phyloP scores from a whole-genome alignment of 1,284 basidiomycete species.

The Malassezia brasiliensis region DNA sequence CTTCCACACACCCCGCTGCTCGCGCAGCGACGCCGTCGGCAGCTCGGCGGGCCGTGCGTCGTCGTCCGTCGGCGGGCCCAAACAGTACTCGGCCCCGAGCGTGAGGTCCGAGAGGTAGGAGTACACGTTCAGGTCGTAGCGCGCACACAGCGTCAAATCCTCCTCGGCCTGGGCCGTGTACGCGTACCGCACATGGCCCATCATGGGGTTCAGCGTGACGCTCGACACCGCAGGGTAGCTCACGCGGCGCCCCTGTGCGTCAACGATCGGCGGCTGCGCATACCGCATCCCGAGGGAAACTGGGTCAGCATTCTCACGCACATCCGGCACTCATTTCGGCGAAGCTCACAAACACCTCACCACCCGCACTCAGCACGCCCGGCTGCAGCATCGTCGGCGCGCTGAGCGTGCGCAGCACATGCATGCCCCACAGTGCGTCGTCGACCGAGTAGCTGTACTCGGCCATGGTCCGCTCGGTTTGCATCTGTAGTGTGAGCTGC shows the following conservation, averaged over 20 bases:
- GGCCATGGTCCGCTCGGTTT: conserved; percentile 80
- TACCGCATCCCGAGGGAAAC: conserved; percentile 88
- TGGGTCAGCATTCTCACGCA: conserved; percentile 50
- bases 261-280: conserved; percentile 58
- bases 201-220: conserved; percentile 88
- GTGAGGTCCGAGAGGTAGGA: conserved; percentile 93
- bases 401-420: conserved; percentile 54
- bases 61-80: conserved; percentile 16
- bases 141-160: conserved; percentile 75
- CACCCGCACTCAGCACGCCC: conserved; percentile 64
- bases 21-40: neutral
- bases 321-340: conserved; percentile 86
- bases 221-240: conserved; percentile 71
- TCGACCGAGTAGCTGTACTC: conserved; percentile 92
- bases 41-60: neutral
- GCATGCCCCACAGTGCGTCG: conserved; percentile 80
- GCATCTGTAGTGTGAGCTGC: conserved; percentile 79
- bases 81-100: conserved; percentile 54
- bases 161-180: conserved; percentile 78
- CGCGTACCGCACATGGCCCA: conserved; percentile 82
- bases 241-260: conserved; percentile 14
- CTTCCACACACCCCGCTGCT: conserved; percentile 5
- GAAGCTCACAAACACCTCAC: conserved; percentile 84
- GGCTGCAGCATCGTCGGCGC: neutral
- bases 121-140: conserved; percentile 94